These are phyloP conservation scores for Saposhnikovia divaricata DNA, from an alignment of 129 eudicot genomes.

Conservation along the genomic window DNA sequence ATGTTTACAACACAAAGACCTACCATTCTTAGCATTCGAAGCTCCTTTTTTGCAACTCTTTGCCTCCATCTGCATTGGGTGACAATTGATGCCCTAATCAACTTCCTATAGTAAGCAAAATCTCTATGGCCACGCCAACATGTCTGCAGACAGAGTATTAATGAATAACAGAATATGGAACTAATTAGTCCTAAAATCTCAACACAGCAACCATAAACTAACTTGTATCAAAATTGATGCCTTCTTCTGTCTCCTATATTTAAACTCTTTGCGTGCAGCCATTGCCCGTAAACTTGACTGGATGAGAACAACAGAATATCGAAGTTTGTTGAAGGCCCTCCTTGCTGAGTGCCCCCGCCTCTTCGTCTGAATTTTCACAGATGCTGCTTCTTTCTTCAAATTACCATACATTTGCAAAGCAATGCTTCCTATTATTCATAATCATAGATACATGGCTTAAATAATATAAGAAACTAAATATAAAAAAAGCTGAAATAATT, in stretches of 20 bases:
- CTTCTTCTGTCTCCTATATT: slow-evolving; percentile 52
- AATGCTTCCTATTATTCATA: slow-evolving; percentile 40
- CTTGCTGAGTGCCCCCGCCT: slow-evolving; percentile 46
- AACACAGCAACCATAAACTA: slow-evolving; percentile 16
- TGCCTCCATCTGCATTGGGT: slow-evolving; percentile 95
- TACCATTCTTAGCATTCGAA: slow-evolving; percentile 77
- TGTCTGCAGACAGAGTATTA: slow-evolving; percentile 45
- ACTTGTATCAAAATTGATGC: slow-evolving; percentile 74
- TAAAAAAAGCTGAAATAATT: not conserved
- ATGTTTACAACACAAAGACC: slow-evolving; percentile 21
- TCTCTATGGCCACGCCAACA: slow-evolving; percentile 79
- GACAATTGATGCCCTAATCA: slow-evolving; percentile 55
- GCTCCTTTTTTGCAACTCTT: slow-evolving; percentile 65
- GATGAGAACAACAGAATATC: slow-evolving; percentile 40
- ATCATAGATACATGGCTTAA: not conserved
- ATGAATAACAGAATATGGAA: slow-evolving; percentile 12
- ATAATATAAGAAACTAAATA: not conserved
- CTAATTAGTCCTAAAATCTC: slow-evolving; percentile 8
- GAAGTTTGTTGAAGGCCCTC: slow-evolving; percentile 37
- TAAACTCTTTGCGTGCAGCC: slow-evolving; percentile 58
- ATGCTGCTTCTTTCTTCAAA: slow-evolving; percentile 49
- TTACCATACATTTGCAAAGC: slow-evolving; percentile 42
- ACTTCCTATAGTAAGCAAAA: slow-evolving; percentile 48
- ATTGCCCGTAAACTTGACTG: slow-evolving; percentile 67
- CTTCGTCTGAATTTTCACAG: slow-evolving; percentile 55